These are phyloP conservation scores for Moniliophthora roreri DNA, from an alignment of 1,284 basidiomycete genomes.

Conservation along the genomic window DNA sequence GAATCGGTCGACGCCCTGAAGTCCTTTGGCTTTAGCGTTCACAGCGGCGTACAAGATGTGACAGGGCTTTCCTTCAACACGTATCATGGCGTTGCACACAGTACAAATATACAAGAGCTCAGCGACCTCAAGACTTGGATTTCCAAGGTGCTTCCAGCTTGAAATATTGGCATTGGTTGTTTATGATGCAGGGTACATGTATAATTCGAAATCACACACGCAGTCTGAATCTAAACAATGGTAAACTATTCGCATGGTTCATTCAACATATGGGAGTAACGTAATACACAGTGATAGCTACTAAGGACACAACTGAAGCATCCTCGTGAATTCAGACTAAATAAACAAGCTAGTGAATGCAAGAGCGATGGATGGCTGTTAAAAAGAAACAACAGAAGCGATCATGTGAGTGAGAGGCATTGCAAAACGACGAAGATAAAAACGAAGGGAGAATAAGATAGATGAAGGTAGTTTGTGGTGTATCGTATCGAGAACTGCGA, in stretches of 20 bases:
- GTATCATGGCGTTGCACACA: conserved; percentile 65
- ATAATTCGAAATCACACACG: background rate
- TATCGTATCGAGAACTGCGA: background rate
- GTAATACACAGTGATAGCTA: background rate
- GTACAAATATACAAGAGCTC: conserved; percentile 61
- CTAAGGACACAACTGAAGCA: conserved; percentile 1
- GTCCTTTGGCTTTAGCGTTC: conserved; percentile 45
- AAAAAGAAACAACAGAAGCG: background rate
- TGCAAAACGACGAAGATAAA: background rate
- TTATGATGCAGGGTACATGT: no score
- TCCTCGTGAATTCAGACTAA: conserved; percentile 4
- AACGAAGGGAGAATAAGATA: background rate
- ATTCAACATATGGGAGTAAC: background rate
- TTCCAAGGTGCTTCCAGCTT: conserved; percentile 44
- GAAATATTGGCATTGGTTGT: background rate
- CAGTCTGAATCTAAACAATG: background rate
- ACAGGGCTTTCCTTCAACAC: conserved; percentile 58
- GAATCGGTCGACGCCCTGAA: conserved; percentile 55
- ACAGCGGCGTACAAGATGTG: conserved; percentile 25
- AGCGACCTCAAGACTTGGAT: conserved; percentile 65
- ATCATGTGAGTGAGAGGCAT: background rate
- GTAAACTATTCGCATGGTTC: background rate
- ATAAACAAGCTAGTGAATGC: conserved; percentile 4
- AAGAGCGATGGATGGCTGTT: background rate
- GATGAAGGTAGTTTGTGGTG: conserved; percentile 3